phyloP scores from a whole-genome alignment of 176 grass and related monocot species.

The Poa annua region DNA sequence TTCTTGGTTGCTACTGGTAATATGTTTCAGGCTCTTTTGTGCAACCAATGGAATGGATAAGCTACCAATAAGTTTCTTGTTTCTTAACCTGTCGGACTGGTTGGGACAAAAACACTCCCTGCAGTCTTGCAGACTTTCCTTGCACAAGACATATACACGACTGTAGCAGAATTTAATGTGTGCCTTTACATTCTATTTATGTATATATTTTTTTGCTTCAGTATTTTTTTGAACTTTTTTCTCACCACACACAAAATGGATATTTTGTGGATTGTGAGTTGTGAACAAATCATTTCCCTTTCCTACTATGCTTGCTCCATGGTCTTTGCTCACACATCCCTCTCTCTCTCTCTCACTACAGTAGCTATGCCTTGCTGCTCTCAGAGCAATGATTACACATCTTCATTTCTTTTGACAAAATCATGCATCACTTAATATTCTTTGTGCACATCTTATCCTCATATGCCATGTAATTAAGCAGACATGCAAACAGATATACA shows the following conservation, averaged over 20 bases:
- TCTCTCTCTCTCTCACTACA: neutral
- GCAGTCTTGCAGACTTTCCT: slow-evolving; percentile 18
- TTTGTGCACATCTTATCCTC: neutral
- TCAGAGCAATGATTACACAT: slow-evolving; percentile 42
- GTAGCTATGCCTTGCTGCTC: slow-evolving; percentile 3
- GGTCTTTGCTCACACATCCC: neutral
- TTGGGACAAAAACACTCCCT: slow-evolving; percentile 26
- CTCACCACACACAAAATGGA: too few relatives aligned
- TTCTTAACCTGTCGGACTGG: neutral
- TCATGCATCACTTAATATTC: neutral
- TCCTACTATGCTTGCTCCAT: slow-evolving; percentile 1
- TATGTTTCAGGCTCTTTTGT: neutral
- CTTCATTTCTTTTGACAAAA: neutral
- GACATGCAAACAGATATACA: neutral
- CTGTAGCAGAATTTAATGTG: neutral
- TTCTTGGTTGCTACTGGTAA: neutral
- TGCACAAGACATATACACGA: neutral
- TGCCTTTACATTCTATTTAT: too few relatives aligned
- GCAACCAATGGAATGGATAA: too few relatives aligned
- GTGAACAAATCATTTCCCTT: slow-evolving; percentile 15
- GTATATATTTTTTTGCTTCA: neutral
- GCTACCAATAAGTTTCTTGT: neutral
- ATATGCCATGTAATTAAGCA: slow-evolving; percentile 4
- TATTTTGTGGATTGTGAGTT: neutral
- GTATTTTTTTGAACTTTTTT: neutral